These are phyloP conservation scores for Aspergillus proliferans DNA, from an alignment of 2,329 filamentous ascomycete genomes.

Conservation along the genomic window DNA sequence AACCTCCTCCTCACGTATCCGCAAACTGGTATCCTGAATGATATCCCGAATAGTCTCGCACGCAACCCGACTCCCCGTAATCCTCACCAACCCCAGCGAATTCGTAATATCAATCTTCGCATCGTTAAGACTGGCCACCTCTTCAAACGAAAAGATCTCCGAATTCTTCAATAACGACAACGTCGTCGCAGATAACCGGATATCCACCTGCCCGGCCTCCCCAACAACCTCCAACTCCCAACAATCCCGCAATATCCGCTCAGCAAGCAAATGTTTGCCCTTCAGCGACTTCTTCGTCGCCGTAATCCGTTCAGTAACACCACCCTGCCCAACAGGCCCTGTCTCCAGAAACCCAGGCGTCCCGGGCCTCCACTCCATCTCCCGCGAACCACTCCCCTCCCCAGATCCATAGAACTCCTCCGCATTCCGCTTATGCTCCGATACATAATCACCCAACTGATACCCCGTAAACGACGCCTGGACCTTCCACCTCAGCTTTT, in stretches of 20 bases:
- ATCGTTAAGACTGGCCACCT: conserved; percentile 28
- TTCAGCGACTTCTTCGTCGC: conserved; percentile 13
- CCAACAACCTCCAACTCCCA: conserved; percentile 30
- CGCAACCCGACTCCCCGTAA: conserved; percentile 27
- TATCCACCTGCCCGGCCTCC: conserved; percentile 33
- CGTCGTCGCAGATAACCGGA: conserved; percentile 21
- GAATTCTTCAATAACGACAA: conserved; percentile 29
- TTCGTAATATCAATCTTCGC: conserved; percentile 33
- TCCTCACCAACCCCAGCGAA: conserved; percentile 27
- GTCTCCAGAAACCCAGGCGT: conserved; percentile 24
- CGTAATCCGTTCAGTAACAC: conserved; percentile 15
- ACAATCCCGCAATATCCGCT: conserved; percentile 34
- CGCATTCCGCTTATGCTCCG: conserved; percentile 1
- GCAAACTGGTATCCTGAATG: conserved; percentile 23
- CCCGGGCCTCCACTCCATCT: conserved; percentile 25
- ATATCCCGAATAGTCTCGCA: conserved; percentile 31
- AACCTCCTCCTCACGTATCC: conserved; percentile 25
- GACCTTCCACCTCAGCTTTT: conserved; percentile 23
- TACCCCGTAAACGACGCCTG: conserved; percentile 27
- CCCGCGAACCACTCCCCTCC: not conserved
- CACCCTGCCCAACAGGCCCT: conserved; percentile 6
- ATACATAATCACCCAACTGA: conserved; percentile 29
- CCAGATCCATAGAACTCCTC: not conserved
- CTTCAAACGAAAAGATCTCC: conserved; percentile 31
- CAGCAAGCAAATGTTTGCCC: conserved; percentile 27